Conservation (phyloP, 805 yeast species). For the Kodamaea neixiangensis region DNA sequence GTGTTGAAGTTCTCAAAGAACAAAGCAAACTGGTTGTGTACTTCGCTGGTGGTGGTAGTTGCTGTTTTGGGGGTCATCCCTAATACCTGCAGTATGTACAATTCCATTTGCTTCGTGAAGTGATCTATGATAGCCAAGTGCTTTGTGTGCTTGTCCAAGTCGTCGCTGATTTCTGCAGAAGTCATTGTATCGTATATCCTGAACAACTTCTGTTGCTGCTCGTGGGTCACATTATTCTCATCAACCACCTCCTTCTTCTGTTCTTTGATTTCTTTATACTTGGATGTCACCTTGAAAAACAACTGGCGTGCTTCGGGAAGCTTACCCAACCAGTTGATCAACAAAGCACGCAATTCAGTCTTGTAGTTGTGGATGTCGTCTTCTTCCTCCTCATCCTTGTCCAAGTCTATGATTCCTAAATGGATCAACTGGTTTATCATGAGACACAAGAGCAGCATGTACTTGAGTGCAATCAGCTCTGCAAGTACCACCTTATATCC, state of each 20-base stretch:
- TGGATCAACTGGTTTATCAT: conserved; percentile 58
- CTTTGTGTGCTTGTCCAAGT: conserved; percentile 17
- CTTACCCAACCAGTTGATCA: conserved; percentile 65
- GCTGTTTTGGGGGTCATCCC: conserved; percentile 4
- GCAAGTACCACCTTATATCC: conserved; percentile 31
- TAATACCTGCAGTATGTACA: conserved; percentile 6
- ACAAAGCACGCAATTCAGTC: conserved; percentile 58
- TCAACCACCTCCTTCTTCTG: conserved; percentile 8
- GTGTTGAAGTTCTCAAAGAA: conserved; percentile 33
- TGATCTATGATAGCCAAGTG: conserved; percentile 16
- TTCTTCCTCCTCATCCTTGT: conserved; percentile 16
- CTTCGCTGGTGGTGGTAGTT: conserved; percentile 7
- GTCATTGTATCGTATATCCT: conserved; percentile 13
- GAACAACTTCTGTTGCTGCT: conserved; percentile 6
- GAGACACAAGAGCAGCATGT: conserved; percentile 57
- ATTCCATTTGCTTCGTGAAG: conserved; percentile 10
- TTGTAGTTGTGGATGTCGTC: conserved; percentile 51
- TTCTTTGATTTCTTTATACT: conserved; percentile 10
- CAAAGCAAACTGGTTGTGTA: conserved; percentile 23
- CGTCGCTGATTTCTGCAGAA: conserved; percentile 20
- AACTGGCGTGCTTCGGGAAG: conserved; percentile 63
- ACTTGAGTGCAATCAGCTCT: conserved; percentile 39
- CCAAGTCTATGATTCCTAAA: conserved; percentile 45
- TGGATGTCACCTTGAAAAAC: conserved; percentile 40
- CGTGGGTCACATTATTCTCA: conserved; percentile 1